These are phyloP conservation scores for Ganoderma sinense DNA, from an alignment of 1,284 basidiomycete species.

Conservation along the genomic window DNA sequence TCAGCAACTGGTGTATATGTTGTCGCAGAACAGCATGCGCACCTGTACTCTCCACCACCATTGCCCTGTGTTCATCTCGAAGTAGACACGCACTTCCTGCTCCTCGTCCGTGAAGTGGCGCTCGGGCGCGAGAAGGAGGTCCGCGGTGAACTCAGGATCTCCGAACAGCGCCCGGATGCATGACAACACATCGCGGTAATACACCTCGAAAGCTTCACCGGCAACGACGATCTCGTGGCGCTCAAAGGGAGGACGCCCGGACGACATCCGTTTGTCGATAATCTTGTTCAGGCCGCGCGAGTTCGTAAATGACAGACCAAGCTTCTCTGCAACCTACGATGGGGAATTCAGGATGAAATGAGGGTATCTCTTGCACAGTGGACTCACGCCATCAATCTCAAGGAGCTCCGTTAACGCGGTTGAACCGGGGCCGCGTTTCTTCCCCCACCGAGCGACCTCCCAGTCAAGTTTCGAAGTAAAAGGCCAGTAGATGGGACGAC, in stretches of 20 bases:
- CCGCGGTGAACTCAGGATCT: constrained; percentile 21
- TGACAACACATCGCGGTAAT: constrained; percentile 39
- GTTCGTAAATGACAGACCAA: constrained; percentile 41
- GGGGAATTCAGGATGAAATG: neutral
- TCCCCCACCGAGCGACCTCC: constrained; percentile 17
- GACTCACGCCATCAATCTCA: constrained; percentile 29
- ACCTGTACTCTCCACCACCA: constrained; percentile 51
- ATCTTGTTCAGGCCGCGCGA: constrained; percentile 32
- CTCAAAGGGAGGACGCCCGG: too few species aligned
- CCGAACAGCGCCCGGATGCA: constrained; percentile 32
- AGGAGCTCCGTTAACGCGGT: constrained; percentile 21
- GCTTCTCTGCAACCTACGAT: constrained; percentile 25
- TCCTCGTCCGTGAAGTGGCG: constrained; percentile 39
- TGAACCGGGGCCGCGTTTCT: constrained; percentile 16
- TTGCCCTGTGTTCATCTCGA: constrained; percentile 37
- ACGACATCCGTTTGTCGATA: too few species aligned
- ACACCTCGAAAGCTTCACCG: constrained; percentile 36
- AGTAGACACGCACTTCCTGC: constrained; percentile 33
- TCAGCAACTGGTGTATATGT: too few species aligned
- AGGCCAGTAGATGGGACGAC: too few species aligned
- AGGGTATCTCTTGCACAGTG: too few species aligned
- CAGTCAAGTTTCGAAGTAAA: constrained; percentile 9
- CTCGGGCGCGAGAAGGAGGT: constrained; percentile 40
- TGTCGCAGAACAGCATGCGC: constrained; percentile 5
- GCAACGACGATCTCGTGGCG: too few species aligned